Conservation (phyloP, 164 flowering plant species). For the Euptelea pleiosperma region DNA sequence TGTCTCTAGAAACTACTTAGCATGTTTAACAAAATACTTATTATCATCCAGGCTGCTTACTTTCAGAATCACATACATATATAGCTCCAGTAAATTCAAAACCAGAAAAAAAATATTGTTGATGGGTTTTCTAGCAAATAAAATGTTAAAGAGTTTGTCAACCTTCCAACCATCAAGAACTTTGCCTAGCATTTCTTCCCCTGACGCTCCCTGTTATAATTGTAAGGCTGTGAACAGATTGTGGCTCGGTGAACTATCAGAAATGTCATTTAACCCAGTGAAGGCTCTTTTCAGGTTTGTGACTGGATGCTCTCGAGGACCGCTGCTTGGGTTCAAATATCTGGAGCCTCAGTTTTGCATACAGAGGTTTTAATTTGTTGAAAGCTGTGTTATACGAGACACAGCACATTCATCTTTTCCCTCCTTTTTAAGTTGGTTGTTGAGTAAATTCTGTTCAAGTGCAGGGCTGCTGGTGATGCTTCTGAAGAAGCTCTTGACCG, state of each 20-base stretch:
- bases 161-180: too few relatives aligned
- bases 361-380: constrained; percentile 52
- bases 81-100: too few relatives aligned
- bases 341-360: constrained; percentile 92
- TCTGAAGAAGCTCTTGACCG: constrained; percentile 84
- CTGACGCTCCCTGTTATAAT: too few relatives aligned
- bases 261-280: background rate
- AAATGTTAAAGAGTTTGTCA: too few relatives aligned
- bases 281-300: constrained; percentile 60
- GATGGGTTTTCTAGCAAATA: too few relatives aligned
- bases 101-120: too few relatives aligned
- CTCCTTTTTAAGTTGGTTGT: background rate
- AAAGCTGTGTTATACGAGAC: background rate
- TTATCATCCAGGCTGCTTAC: too few relatives aligned
- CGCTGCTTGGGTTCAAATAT: constrained; percentile 83
- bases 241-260: background rate
- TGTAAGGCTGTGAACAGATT: too few relatives aligned
- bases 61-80: too few relatives aligned
- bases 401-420: background rate
- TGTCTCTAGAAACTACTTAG: too few relatives aligned
- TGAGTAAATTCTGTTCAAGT: constrained; percentile 8
- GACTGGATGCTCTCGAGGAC: constrained; percentile 99
- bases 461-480: constrained; percentile 80
- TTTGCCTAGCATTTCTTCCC: too few relatives aligned
- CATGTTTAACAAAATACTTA: too few relatives aligned